Percentiles rank a stretch among this genome's conserved stretches.
Evolutionary conservation across 805 yeast species (phyloP).

Genomic region (Candida hispaniensis): DNA sequence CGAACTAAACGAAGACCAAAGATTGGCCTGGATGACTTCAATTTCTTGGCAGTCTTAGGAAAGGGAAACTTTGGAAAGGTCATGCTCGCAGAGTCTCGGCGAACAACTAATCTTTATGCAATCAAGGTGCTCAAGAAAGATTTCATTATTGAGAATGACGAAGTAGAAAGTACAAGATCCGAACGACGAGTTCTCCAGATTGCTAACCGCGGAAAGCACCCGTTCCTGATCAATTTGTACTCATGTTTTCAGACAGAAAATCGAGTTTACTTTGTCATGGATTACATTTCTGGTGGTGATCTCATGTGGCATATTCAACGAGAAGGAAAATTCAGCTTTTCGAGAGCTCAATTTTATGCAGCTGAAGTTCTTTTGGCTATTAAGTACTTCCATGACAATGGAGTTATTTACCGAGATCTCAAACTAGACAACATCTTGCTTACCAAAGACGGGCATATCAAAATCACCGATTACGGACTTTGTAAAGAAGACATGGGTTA

Average conservation of each 20-base stretch:
- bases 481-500: conserved; percentile 90
- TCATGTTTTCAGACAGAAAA: conserved; percentile 98
- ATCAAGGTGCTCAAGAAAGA: conserved; percentile 94
- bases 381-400: conserved; percentile 89
- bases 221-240: conserved; percentile 79
- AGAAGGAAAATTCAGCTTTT: conserved; percentile 63
- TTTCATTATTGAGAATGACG: conserved; percentile 89
- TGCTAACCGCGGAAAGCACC: conserved; percentile 83
- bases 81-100: conserved; percentile 89
- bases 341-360: conserved; percentile 93
- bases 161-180: conserved; percentile 87
- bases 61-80: conserved; percentile 99
- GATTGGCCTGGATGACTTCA: conserved; percentile 88
- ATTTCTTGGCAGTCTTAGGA: conserved; percentile 88
- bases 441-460: conserved; percentile 86
- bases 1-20: conserved; percentile 21
- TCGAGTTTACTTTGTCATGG: conserved; percentile 96
- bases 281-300: conserved; percentile 95
- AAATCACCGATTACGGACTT: conserved; percentile 93
- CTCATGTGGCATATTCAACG: conserved; percentile 99
- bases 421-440: conserved; percentile 88
- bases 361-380: conserved; percentile 89
- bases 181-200: conserved; percentile 82
- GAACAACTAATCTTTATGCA: conserved; percentile 74
- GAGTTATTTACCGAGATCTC: conserved; percentile 91